Evolutionary conservation across 345 rosid genomes (phyloP).

Genomic region (Mallotus nudiflorus): DNA sequence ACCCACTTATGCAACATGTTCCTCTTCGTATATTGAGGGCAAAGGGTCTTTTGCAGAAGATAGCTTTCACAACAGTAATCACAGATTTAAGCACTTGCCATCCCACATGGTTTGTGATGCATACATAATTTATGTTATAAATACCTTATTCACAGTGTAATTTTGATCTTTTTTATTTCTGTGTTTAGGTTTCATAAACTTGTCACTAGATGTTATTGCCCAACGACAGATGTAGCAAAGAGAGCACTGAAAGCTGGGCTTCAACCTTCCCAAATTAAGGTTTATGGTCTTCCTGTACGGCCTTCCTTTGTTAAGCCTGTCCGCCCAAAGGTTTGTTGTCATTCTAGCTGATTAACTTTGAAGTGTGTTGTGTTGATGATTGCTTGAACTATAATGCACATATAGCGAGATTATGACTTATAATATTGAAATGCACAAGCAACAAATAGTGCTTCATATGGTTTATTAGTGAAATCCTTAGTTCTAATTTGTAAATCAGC

Average conservation of each 20-base stretch:
- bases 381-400: background rate
- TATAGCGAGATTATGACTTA: too few relatives aligned
- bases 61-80: slow-evolving; percentile 88
- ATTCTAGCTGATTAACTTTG: slow-evolving; percentile 7
- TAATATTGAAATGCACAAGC: background rate
- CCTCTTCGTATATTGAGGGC: slow-evolving; percentile 93
- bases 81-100: slow-evolving; percentile 98
- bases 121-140: background rate
- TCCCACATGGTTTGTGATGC: slow-evolving; percentile 80
- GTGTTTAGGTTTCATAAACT: slow-evolving; percentile 94
- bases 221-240: slow-evolving; percentile 84
- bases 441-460: background rate
- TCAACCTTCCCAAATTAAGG: slow-evolving; percentile 76
- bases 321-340: slow-evolving; percentile 70
- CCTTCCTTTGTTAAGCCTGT: slow-evolving; percentile 97
- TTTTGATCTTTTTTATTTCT: slow-evolving; percentile 16
- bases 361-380: background rate
- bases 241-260: slow-evolving; percentile 93
- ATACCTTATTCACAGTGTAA: slow-evolving; percentile 7
- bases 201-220: slow-evolving; percentile 98
- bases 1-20: slow-evolving; percentile 98
- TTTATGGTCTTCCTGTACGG: slow-evolving; percentile 95
- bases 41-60: slow-evolving; percentile 83
- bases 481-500: background rate
- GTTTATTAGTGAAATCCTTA: background rate